Base-by-base conservation (phyloP, 352 stramenopile species). In the Phytophthora sp. region DNA sequence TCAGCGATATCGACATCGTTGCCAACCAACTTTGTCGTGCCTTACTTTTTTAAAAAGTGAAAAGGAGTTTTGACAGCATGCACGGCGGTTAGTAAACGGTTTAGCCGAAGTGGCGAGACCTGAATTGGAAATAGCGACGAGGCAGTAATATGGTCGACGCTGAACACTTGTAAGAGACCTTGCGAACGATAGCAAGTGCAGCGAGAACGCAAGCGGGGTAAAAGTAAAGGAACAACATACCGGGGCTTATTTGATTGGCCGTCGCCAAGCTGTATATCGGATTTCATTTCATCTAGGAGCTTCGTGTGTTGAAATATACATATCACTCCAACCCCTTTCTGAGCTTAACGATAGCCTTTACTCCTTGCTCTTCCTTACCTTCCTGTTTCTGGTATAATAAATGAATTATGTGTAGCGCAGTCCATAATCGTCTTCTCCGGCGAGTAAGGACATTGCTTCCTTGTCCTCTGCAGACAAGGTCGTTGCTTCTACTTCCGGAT, bases 401-500 rank as follows among this genome's bases (percentile, higher is more conserved):
- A 44, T 20, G 6, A n/a, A 37, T 50, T 83, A 93, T 61, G 76
- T 91, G 69, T 93, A 93, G 7, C 81, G 82, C 38, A 92, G 41
- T 27, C 84, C 84, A 45, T 87, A 93, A 54, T 93, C 82, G 18
- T 82, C 66, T 45, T 85, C 78, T 57, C 89, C 73, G 13, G 76
- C 77, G 21, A 95, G 77, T 18, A 95, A 63, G 12, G 86, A 87
- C 62, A 84, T 80, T 7, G 82, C 81, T 53, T 95, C 87, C 61
- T 95, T 95, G 52, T 96, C 87, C 37, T 92, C 87, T 9, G 85
- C 87, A 11, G 85, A 94, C 42, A 78, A 79, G 23, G 87, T 96
- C 21, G 84, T 94, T 21, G 85, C 85, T 65, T 94, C 80, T 27
- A 89, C 82, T 15, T 89, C 82, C 41, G 82, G 84, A 62, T 92